phyloP scores from a whole-genome alignment of 441 rosid species.

The Daphne laureola region DNA sequence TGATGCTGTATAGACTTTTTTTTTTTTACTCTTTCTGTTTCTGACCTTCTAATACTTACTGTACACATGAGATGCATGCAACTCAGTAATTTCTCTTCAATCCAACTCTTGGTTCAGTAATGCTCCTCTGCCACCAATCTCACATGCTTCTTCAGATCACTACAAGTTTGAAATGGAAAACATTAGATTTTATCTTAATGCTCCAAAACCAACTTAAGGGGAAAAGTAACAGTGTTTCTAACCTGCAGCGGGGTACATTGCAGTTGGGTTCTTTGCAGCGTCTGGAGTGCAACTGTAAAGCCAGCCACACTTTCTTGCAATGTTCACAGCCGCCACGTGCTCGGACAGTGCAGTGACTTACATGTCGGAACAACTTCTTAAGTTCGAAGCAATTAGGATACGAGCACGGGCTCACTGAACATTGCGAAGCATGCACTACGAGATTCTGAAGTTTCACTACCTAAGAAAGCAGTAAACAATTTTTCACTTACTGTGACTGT shows the following conservation, averaged over 20 bases:
- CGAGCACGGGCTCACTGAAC: slow-evolving; percentile 27
- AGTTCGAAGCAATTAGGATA: slow-evolving; percentile 28
- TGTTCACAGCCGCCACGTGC: slow-evolving; percentile 22
- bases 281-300: slow-evolving; percentile 26
- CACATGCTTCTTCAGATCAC: slow-evolving; percentile 26
- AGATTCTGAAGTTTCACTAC: slow-evolving; percentile 22
- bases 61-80: slow-evolving; percentile 10
- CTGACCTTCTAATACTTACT: slow-evolving; percentile 6
- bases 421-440: slow-evolving; percentile 33
- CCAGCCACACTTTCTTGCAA: slow-evolving; percentile 26
- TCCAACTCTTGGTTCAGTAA: slow-evolving; percentile 6
- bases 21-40: background rate
- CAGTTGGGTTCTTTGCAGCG: slow-evolving; percentile 32
- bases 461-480: slow-evolving; percentile 14
- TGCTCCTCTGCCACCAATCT: background rate
- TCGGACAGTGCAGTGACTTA: slow-evolving; percentile 24
- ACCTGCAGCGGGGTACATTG: slow-evolving; percentile 47
- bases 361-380: slow-evolving; percentile 36
- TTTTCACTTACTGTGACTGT: background rate
- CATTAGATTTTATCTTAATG: background rate
- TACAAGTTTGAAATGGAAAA: slow-evolving; percentile 10
- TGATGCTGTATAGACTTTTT: too few relatives aligned
- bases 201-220: background rate
- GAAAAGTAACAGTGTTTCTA: background rate
- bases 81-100: background rate